Conservation (phyloP, 2,329 filamentous ascomycete genomes). For the Verticillium albo-atrum region DNA sequence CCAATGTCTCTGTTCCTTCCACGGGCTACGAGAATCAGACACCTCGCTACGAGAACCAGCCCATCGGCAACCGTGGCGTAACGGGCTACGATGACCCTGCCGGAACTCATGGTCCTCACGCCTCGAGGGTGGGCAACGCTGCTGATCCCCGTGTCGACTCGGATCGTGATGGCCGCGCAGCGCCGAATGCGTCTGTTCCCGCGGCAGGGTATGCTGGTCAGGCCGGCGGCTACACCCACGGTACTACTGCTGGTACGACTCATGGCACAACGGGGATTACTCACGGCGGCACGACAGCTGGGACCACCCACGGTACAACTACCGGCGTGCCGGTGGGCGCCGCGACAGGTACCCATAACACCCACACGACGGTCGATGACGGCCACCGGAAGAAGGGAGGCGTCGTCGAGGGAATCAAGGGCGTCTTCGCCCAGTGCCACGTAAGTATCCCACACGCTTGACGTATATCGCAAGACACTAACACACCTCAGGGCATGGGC, state of each 20-base stretch:
- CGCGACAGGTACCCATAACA: not conserved
- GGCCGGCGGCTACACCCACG: not conserved
- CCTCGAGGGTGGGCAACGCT: constrained; percentile 38
- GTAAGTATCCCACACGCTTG: not conserved
- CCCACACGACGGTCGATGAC: not conserved
- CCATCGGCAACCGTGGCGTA: not conserved
- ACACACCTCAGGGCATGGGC: constrained; percentile 4
- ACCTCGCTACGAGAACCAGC: not conserved
- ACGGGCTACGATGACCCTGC: constrained; percentile 12
- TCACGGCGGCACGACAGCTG: not conserved
- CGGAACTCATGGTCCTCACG: constrained; percentile 36
- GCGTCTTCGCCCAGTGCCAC: constrained; percentile 9
- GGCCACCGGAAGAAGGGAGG: constrained; percentile 2
- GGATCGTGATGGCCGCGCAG: constrained; percentile 36
- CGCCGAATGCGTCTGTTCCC: not conserved
- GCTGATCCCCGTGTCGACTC: constrained; percentile 47
- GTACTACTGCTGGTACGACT: not conserved
- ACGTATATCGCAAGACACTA: not conserved
- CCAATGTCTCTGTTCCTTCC: not conserved
- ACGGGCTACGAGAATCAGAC: not conserved
- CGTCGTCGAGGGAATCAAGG: constrained; percentile 7
- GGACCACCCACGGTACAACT: not conserved
- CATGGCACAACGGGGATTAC: not conserved
- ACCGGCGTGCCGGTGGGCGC: no score
- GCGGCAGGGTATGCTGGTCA: not conserved